Base-by-base conservation (phyloP, 164 flowering plant genomes). In the Houttuynia cordata region DNA sequence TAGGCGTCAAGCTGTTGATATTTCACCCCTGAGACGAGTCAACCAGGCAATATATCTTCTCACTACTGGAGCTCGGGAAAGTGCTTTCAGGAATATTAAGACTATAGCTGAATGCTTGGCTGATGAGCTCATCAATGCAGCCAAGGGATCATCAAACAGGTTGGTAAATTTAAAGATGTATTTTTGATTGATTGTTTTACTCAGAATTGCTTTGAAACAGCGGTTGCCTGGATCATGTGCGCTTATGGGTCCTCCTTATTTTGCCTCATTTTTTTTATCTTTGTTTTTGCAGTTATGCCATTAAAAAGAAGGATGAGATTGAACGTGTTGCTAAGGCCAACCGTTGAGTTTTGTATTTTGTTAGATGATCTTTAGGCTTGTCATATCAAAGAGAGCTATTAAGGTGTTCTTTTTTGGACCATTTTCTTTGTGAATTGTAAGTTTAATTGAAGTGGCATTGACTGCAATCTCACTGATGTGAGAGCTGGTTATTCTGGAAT, bases 281-380 rank as follows among this genome's bases (percentile, higher is more conserved):
- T 22, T 37, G 6, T n/a, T 23, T 51, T 39, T 24, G 14, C 75
- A 71, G 71, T 65, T 71, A 67, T 67, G 74, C 71, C 50, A 71
- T 71, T 20, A 71, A 71, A 62, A 71, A 71, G 71, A 71, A 71
- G 34, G 71, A 71, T 57, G 71, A 71, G 59, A 71, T 71, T 24
- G 71, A 71, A 65, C 66, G 71, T 30, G 75, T 71, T 37, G 75
- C 75, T 58, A 72, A 72, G 63, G 75, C 75, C 53, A 72, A 72
- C 19, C 66, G 67, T 52, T 70, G 66, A 70, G 42, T 54, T 54
- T 24, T 24, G 15, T 24, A 23, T 24, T 54, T 54, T 4, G 34
- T 54, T 54, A 41, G 34, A 23, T 14, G 15, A 2, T 45, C 9
- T 12, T 45, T 10, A 45, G 14, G 49, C 3, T 10, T 3, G 9